phyloP scores from a whole-genome alignment of 2,329 filamentous ascomycete genomes.

The Apiospora kogelbergensis region DNA sequence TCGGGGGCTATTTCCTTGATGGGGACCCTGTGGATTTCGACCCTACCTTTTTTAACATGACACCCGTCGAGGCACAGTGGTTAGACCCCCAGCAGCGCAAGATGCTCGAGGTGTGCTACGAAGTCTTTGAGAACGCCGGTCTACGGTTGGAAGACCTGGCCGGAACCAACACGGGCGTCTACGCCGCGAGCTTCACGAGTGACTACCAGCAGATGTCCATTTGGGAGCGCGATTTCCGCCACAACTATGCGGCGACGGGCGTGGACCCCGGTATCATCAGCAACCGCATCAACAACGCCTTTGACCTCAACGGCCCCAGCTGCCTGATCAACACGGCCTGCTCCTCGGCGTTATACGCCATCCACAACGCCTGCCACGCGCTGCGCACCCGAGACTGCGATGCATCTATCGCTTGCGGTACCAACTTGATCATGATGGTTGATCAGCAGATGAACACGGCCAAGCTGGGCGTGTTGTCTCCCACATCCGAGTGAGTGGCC shows the following conservation, averaged over 20 bases:
- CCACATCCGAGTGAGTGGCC: too few species aligned
- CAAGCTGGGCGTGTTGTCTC: conserved; percentile 34
- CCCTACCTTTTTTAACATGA: too few species aligned
- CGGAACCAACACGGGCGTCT: conserved; percentile 32
- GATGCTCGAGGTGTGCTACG: too few species aligned
- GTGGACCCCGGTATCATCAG: conserved; percentile 35
- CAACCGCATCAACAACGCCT: conserved; percentile 38
- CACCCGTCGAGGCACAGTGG: too few species aligned
- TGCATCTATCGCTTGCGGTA: conserved; percentile 34
- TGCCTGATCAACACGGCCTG: conserved; percentile 37
- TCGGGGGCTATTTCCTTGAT: too few species aligned
- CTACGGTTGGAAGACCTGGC: too few species aligned
- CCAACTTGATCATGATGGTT: conserved; percentile 34
- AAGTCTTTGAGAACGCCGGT: too few species aligned
- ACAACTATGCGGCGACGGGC: conserved; percentile 31
- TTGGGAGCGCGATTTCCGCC: conserved; percentile 24
- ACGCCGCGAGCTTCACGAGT: conserved; percentile 23
- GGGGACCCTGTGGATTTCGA: too few species aligned
- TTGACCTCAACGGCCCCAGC: conserved; percentile 37
- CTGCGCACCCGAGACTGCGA: conserved; percentile 29
- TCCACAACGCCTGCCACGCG: conserved; percentile 31
- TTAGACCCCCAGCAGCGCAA: too few species aligned
- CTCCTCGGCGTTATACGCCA: conserved; percentile 35
- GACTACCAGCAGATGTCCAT: conserved; percentile 28
- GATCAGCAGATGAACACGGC: conserved; percentile 28